These are phyloP conservation scores for Ceratocystiopsis sp. DNA, from an alignment of 2,329 filamentous ascomycete species.

Conservation along the genomic window DNA sequence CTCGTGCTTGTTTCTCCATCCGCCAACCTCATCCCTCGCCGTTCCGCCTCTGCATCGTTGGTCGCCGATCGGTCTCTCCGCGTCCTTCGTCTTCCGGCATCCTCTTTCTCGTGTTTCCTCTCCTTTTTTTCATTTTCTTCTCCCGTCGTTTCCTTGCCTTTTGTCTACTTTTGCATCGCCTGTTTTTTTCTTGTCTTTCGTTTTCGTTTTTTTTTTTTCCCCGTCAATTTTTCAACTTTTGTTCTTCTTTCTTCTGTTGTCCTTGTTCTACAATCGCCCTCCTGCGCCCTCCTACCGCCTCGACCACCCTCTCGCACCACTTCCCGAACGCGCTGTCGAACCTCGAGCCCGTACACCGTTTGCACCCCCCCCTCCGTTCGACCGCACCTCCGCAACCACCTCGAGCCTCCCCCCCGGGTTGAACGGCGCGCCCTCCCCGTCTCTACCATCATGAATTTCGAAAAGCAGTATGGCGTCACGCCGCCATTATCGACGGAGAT, in stretches of 20 bases:
- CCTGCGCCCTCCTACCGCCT: no score
- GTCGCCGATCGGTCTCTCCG: no score
- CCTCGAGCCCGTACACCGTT: no score
- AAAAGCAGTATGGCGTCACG: conserved; percentile 47
- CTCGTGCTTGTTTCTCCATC: no score
- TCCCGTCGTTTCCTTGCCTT: not conserved
- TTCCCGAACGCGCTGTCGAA: no score
- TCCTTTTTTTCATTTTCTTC: not conserved
- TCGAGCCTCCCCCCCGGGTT: no score
- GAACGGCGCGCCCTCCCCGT: not conserved
- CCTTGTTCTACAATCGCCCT: not conserved
- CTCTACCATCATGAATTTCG: conserved; percentile 10
- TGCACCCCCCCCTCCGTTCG: no score
- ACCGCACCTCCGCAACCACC: not conserved
- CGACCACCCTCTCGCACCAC: no score
- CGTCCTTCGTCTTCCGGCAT: no score
- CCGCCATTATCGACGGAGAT: conserved; percentile 63
- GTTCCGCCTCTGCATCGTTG: no score
- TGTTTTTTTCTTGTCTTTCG: not conserved
- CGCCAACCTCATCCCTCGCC: no score
- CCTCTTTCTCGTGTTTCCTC: not conserved
- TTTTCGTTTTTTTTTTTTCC: not conserved
- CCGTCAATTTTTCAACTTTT: no score
- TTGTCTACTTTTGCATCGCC: not conserved
- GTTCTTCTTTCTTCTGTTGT: not conserved